phyloP scores from a whole-genome alignment of 2,329 filamentous ascomycete genomes.

The Pleomassaria siparia region DNA sequence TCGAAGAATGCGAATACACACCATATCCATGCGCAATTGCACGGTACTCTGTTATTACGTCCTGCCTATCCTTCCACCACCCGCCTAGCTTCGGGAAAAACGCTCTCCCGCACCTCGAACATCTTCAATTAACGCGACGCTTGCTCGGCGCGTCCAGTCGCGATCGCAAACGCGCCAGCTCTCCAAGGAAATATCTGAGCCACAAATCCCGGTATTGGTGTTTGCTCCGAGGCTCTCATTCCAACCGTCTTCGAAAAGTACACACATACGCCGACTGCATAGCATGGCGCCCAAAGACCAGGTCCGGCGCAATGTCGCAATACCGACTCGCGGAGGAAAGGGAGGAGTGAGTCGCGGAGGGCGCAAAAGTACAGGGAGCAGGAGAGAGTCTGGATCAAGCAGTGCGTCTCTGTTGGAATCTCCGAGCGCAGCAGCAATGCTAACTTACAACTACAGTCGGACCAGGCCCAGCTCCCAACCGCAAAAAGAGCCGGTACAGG shows the following conservation, averaged over 20 bases:
- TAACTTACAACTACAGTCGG: constrained; percentile 21
- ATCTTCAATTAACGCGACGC: neutral
- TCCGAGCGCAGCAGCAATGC: neutral
- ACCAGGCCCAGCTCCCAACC: constrained; percentile 35
- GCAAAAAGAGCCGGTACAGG: constrained; percentile 46
- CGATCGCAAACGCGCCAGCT: neutral
- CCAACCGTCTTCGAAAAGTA: neutral
- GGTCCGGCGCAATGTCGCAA: constrained; percentile 32
- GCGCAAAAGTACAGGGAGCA: constrained; percentile 11
- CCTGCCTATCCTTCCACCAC: too few species aligned
- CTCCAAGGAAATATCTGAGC: too few species aligned
- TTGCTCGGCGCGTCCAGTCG: neutral
- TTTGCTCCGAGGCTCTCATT: neutral
- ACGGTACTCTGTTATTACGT: neutral
- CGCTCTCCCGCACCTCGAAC: neutral
- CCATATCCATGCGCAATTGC: constrained; percentile 13
- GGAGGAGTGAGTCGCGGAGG: constrained; percentile 15
- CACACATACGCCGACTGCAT: neutral
- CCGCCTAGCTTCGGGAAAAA: too few species aligned
- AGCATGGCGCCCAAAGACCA: constrained; percentile 28
- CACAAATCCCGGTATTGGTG: neutral
- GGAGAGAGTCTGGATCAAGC: neutral
- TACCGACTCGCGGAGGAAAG: constrained; percentile 35
- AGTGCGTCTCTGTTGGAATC: neutral
- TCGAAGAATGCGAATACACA: neutral